Percentiles rank a stretch among this genome's conserved stretches.
These are phyloP conservation scores for Chlorella sorokiniana DNA, from an alignment of 139 green algal species.

Conservation along the genomic window DNA sequence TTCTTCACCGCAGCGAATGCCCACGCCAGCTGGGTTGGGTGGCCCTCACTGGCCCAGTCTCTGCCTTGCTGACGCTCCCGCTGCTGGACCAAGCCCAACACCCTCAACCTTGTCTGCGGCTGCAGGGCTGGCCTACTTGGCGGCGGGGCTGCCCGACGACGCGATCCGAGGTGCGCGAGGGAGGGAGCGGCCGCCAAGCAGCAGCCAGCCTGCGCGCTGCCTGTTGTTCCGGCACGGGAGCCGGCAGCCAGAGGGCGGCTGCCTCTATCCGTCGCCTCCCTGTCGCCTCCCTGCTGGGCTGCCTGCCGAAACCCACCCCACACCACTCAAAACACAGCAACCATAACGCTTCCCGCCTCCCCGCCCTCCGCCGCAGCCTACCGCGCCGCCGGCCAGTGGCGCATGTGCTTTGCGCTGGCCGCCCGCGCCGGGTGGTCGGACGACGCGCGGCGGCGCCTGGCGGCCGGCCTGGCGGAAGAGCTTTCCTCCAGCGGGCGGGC, in stretches of 20 bases:
- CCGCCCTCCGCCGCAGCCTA: slow-evolving; percentile 57
- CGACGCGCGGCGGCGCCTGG: slow-evolving; percentile 53
- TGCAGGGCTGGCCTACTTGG: slow-evolving; percentile 71
- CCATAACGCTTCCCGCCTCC: not conserved
- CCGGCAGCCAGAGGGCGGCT: no score
- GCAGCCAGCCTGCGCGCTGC: not conserved
- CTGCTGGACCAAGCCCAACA: not conserved
- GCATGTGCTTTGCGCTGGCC: slow-evolving; percentile 76
- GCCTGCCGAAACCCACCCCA: not conserved
- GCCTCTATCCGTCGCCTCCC: not conserved
- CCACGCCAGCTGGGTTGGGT: no score
- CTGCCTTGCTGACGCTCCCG: not conserved
- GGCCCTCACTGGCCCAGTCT: no score
- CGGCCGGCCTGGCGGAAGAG: slow-evolving; percentile 68
- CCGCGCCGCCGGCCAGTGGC: slow-evolving; percentile 74
- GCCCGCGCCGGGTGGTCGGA: slow-evolving; percentile 49
- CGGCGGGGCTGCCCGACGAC: slow-evolving; percentile 51
- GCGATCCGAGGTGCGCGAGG: slow-evolving; percentile 48
- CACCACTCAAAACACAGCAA: not conserved
- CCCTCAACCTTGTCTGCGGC: not conserved
- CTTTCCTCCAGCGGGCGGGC: slow-evolving; percentile 56
- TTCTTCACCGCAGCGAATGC: no score
- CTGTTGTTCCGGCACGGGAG: no score
- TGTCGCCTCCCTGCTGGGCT: not conserved
- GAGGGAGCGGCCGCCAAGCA: not conserved